A percentile compares a stretch with the other conserved stretches of the same genome.
phyloP scores from a whole-genome alignment of 1,284 basidiomycete species.

The Ceratobasidium sp. region DNA sequence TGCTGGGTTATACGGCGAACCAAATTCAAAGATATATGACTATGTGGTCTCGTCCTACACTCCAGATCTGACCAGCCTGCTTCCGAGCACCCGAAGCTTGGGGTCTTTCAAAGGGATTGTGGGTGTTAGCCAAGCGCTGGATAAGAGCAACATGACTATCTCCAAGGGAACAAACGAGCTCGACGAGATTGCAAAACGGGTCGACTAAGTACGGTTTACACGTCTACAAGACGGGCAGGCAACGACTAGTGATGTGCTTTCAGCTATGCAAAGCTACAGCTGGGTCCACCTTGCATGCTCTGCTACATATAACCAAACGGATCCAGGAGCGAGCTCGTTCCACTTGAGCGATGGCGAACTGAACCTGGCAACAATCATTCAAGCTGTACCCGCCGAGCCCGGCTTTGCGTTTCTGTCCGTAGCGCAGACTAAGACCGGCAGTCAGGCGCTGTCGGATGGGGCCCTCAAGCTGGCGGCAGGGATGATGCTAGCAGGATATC shows the following conservation, averaged over 20 bases:
- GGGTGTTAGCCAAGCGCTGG: neutral
- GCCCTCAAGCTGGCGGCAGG: neutral
- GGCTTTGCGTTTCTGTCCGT: neutral
- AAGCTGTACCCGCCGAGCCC: neutral
- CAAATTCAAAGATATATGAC: neutral
- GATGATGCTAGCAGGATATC: slow-evolving; percentile 1
- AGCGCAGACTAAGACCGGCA: neutral
- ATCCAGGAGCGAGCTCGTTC: neutral
- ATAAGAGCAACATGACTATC: too few species aligned
- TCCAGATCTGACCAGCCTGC: neutral
- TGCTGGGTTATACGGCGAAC: neutral
- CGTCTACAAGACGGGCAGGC: neutral
- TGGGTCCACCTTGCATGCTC: neutral
- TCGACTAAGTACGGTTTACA: too few species aligned
- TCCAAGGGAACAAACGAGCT: too few species aligned
- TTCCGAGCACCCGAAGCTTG: neutral
- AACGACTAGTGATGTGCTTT: neutral
- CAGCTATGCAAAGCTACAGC: neutral
- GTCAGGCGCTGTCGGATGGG: neutral
- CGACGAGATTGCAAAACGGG: too few species aligned
- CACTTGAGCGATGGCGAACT: neutral
- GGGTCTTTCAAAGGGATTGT: neutral
- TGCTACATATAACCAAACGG: neutral
- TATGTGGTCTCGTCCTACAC: slow-evolving; percentile 6
- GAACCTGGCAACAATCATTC: neutral